Evolutionary conservation across 2,329 filamentous ascomycete genomes (phyloP).

Genomic region (Tolypocladium endophyticum): DNA sequence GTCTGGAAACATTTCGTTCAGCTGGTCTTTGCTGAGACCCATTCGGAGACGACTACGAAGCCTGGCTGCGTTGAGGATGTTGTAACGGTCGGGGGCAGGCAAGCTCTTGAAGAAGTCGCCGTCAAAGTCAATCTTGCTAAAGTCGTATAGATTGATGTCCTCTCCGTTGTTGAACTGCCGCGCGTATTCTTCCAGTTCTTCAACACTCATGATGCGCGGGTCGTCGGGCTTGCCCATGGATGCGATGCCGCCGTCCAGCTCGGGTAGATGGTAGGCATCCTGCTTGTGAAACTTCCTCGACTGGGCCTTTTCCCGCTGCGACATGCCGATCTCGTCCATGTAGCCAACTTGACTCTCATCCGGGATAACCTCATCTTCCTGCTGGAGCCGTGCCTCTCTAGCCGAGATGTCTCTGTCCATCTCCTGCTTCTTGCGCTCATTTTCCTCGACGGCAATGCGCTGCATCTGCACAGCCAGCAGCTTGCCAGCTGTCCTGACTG

Average conservation of each 20-base stretch:
- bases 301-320: conserved; percentile 60
- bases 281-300: conserved; percentile 77
- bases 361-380: conserved; percentile 56
- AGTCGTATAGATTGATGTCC: conserved; percentile 87
- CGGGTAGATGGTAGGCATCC: conserved; percentile 90
- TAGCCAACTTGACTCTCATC: conserved; percentile 66
- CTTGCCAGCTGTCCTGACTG: conserved; percentile 80
- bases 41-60: conserved; percentile 81
- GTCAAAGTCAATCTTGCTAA: conserved; percentile 97
- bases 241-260: conserved; percentile 67
- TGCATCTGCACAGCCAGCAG: conserved; percentile 92
- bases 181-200: conserved; percentile 90
- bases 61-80: conserved; percentile 90
- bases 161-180: conserved; percentile 85
- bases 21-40: conserved; percentile 92
- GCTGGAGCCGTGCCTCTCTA: conserved; percentile 32
- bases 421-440: conserved; percentile 46
- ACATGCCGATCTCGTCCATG: conserved; percentile 80
- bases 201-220: conserved; percentile 89
- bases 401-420: conserved; percentile 32
- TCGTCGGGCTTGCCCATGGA: conserved; percentile 87
- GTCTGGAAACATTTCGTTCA: conserved; percentile 94
- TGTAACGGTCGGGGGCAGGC: conserved; percentile 85
- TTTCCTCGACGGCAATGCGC: conserved; percentile 76
- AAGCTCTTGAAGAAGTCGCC: conserved; percentile 90